Percentiles rank a stretch among this genome's conserved stretches.
Evolutionary conservation across 768 basidiomycete genomes (phyloP).

Genomic region (Postia placenta): DNA sequence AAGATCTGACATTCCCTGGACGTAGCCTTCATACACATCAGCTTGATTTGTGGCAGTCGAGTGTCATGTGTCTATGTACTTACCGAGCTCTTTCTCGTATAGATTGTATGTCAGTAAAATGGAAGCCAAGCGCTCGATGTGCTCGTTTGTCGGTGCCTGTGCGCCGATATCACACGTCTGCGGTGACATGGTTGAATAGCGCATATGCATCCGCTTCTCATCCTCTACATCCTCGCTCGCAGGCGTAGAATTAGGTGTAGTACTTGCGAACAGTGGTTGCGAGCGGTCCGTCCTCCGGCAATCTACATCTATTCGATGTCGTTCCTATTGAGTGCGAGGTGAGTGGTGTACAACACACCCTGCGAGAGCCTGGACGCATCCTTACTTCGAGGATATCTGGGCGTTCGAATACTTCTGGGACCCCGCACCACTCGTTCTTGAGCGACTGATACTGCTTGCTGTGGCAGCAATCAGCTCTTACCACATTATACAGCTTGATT

Average conservation of each 20-base stretch:
- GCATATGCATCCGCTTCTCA: constrained; percentile 50
- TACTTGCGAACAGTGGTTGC: constrained; percentile 76
- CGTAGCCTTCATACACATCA: constrained; percentile 60
- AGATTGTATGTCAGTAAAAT: constrained; percentile 91
- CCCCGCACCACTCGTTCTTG: constrained; percentile 80
- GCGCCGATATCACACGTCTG: constrained; percentile 70
- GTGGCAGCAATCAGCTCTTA: constrained; percentile 2
- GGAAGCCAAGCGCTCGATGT: constrained; percentile 81
- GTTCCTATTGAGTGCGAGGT: constrained; percentile 43
- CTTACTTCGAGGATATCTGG: constrained; percentile 76
- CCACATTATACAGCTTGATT: not conserved
- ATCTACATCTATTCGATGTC: constrained; percentile 95
- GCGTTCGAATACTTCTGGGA: constrained; percentile 75
- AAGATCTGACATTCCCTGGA: constrained; percentile 98
- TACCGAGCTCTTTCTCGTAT: constrained; percentile 83
- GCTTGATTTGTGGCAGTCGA: not conserved
- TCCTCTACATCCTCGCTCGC: constrained; percentile 43
- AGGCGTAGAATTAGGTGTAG: constrained; percentile 22
- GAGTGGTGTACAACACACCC: constrained; percentile 4
- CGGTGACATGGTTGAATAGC: constrained; percentile 71
- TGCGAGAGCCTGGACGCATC: constrained; percentile 13
- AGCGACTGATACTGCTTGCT: constrained; percentile 66
- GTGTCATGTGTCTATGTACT: constrained; percentile 30
- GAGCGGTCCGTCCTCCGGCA: constrained; percentile 93
- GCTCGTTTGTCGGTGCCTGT: constrained; percentile 85